phyloP scores from a whole-genome alignment of 352 stramenopile species.

The Phytophthora fragariaefolia region DNA sequence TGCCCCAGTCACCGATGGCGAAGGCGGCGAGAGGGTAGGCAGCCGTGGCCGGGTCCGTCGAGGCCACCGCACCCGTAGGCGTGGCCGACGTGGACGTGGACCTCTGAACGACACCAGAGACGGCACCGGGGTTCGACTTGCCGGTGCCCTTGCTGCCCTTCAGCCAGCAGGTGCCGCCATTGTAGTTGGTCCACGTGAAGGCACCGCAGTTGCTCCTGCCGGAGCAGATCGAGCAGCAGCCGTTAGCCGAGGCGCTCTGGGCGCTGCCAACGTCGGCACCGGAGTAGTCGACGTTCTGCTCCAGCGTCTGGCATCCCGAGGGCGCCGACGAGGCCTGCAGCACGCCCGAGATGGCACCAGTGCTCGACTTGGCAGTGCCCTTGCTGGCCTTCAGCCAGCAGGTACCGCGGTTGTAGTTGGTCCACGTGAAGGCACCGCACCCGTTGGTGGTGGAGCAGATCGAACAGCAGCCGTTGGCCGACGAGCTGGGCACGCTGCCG shows the following conservation, averaged over 20 bases:
- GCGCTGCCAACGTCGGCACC: neutral
- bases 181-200: constrained; percentile 2
- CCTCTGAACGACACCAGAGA: neutral
- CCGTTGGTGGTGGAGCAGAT: neutral
- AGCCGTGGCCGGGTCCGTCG: neutral
- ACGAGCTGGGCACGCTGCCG: neutral
- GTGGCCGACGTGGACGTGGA: neutral
- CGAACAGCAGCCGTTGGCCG: neutral
- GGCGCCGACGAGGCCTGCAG: too few relatives aligned
- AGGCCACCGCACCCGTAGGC: neutral
- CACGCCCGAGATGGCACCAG: neutral
- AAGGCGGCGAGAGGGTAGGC: neutral
- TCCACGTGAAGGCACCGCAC: neutral
- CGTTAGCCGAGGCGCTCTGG: neutral
- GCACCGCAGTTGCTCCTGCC: neutral
- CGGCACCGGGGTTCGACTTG: neutral
- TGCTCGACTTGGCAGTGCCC: neutral
- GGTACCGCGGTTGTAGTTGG: neutral
- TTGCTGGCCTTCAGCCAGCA: neutral
- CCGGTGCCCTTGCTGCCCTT: neutral
- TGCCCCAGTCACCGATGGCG: neutral
- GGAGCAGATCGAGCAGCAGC: neutral
- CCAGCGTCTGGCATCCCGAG: too few relatives aligned
- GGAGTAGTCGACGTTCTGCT: neutral
- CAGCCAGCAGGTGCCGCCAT: neutral